Base-by-base conservation (phyloP, 2,329 filamentous ascomycete species). In the Elsinoe australis region DNA sequence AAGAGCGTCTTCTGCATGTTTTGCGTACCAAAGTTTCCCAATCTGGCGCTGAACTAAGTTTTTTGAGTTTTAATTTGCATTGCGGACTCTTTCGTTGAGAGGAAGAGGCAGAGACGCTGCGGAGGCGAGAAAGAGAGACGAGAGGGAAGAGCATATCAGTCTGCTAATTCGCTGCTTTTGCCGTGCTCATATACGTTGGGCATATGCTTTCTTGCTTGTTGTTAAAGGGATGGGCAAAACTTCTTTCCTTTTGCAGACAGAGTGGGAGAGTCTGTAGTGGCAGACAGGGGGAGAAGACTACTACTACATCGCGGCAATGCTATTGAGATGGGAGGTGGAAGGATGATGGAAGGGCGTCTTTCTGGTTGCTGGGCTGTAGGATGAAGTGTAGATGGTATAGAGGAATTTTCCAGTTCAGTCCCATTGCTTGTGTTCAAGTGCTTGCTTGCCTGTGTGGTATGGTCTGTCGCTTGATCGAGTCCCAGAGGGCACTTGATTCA, bases 131-230 rank as follows among this genome's bases (percentile, higher is more conserved):
- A 17, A 19, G 36, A 24, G 36, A 12, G 17, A 21, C 2, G 36
- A 8, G 36, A 28, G 36, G 21, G 29, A 8, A 32, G 5, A 32
- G 36, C 36, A 41, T 41, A n/a, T 26, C n/a, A 36, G 36, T 41
- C 36, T 41, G 36, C 8, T 41, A 41, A 41, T 41, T 41, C 36
- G 36, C 29, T 32, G 15, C 14, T 22, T 41, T 22, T 41, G 36
- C 10, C 9, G 36, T 41, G 36, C 28, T 22, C 36, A 41, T 41
- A 10, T 41, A 26, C 5, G 36, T n/a, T n/a, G 36, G 14, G 21
- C 36, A 41, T 41, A n/a, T n/a, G n/a, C 12, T 39, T 41, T 41
- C 22, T 14, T 26, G 36, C 36, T 41, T 41, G 36, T 41, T 41
- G 36, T 41, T 28, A 28, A 41, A 24, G 36, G 18, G 34, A n/a